These are phyloP conservation scores for Cornus florida DNA, from an alignment of 148 eudicot genomes.

Conservation along the genomic window DNA sequence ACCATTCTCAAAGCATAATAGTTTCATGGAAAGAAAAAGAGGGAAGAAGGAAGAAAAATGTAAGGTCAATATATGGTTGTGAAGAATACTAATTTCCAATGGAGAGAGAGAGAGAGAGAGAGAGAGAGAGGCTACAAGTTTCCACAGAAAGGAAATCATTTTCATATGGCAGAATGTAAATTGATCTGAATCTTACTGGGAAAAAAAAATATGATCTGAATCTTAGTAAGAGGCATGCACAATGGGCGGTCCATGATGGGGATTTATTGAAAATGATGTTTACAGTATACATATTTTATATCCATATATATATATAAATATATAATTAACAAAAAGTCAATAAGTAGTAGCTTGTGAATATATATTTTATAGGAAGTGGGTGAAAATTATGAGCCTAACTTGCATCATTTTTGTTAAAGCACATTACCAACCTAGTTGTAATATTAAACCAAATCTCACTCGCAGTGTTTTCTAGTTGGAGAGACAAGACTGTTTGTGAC, in stretches of 20 bases:
- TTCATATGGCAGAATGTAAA: background rate
- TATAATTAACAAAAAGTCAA: background rate
- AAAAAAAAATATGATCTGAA: background rate
- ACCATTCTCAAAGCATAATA: no score
- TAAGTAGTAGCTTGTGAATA: background rate
- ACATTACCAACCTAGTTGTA: slow-evolving; percentile 2
- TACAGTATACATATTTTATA: no score
- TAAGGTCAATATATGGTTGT: no score
- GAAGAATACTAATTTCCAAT: no score
- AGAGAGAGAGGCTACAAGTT: background rate
- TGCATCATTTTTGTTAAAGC: background rate
- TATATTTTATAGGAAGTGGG: slow-evolving; percentile 14
- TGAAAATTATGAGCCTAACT: slow-evolving; percentile 4
- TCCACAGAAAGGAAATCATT: background rate
- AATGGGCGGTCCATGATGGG: slow-evolving; percentile 9
- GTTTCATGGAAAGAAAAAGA: no score
- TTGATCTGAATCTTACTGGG: background rate
- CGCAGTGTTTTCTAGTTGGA: background rate
- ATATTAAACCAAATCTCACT: background rate
- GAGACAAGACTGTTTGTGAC: background rate
- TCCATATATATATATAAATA: no score
- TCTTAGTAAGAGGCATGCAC: background rate
- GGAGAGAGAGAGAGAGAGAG: no score
- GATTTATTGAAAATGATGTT: background rate
- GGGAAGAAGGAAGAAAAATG: no score